These are phyloP conservation scores for Aspergillus ruber DNA, from an alignment of 2,329 filamentous ascomycete species.

Conservation along the genomic window DNA sequence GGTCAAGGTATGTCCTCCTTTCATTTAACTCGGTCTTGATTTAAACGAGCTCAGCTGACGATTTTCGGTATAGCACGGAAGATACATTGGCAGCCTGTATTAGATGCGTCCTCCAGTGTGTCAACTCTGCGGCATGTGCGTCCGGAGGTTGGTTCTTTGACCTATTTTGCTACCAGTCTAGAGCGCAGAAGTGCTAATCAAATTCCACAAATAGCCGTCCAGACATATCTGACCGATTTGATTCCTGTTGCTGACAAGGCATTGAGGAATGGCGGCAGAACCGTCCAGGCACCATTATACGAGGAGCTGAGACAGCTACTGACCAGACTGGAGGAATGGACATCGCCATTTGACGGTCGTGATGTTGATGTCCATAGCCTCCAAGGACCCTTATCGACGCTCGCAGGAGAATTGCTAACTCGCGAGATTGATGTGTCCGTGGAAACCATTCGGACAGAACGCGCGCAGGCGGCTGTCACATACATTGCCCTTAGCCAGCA, in stretches of 20 bases:
- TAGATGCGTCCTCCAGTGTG: conserved; percentile 33
- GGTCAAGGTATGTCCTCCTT: conserved; percentile 21
- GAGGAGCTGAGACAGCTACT: conserved; percentile 29
- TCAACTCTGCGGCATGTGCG: conserved; percentile 23
- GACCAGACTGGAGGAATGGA: conserved; percentile 21
- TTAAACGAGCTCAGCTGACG: conserved; percentile 1
- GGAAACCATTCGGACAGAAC: conserved; percentile 31
- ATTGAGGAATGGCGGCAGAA: conserved; percentile 25
- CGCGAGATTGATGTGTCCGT: conserved; percentile 28
- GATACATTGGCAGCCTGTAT: conserved; percentile 35
- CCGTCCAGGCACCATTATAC: conserved; percentile 30
- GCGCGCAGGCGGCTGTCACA: conserved; percentile 29
- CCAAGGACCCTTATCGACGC: conserved; percentile 18
- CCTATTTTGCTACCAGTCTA: conserved; percentile 16
- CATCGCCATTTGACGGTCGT: conserved; percentile 8
- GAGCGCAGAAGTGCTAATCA: background rate
- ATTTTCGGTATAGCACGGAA: conserved; percentile 18
- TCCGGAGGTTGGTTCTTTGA: conserved; percentile 19
- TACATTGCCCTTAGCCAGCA: conserved; percentile 24
- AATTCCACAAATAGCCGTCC: conserved; percentile 20
- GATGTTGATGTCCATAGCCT: conserved; percentile 17
- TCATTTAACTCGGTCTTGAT: background rate
- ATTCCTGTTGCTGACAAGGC: conserved; percentile 24
- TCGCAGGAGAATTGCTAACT: conserved; percentile 26
- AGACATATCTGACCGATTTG: conserved; percentile 23